Conservation (phyloP, 78 protist species). For the Cyanophora paradoxa region DNA sequence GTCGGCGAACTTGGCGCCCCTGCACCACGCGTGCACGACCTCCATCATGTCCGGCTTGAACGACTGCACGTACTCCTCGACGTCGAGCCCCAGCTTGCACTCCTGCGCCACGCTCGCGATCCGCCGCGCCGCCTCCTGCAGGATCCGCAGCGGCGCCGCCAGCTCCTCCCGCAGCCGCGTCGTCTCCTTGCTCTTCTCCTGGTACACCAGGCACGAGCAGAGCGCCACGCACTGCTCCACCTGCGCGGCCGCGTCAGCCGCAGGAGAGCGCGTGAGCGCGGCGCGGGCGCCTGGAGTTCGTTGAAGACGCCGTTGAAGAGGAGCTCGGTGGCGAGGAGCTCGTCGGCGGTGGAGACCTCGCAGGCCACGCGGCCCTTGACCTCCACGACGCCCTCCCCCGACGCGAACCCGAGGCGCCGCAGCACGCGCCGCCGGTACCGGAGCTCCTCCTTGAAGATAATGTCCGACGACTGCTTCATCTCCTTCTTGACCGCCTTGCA, state of each 20-base stretch:
- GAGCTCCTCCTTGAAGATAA: slow-evolving; percentile 6
- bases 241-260: too few relatives aligned
- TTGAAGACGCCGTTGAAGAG: slow-evolving; percentile 34
- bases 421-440: slow-evolving; percentile 17
- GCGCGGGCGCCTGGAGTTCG: slow-evolving; percentile 11
- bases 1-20: slow-evolving; percentile 79
- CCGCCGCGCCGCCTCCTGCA: slow-evolving; percentile 50
- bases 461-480: neutral
- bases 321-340: slow-evolving; percentile 41
- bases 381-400: slow-evolving; percentile 16
- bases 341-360: slow-evolving; percentile 37
- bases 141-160: neutral
- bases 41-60: slow-evolving; percentile 74
- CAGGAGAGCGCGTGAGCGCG: neutral
- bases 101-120: slow-evolving; percentile 69
- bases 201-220: slow-evolving; percentile 10
- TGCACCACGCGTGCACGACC: slow-evolving; percentile 51
- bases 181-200: slow-evolving; percentile 5
- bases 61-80: slow-evolving; percentile 43
- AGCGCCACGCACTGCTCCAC: slow-evolving; percentile 24
- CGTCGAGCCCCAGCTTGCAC: slow-evolving; percentile 59
- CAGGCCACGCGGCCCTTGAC: slow-evolving; percentile 48
- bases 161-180: slow-evolving; percentile 12
- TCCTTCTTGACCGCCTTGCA: neutral
- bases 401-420: slow-evolving; percentile 18